Conservation (phyloP, 306 rosid genomes). For the Purshia tridentata region DNA sequence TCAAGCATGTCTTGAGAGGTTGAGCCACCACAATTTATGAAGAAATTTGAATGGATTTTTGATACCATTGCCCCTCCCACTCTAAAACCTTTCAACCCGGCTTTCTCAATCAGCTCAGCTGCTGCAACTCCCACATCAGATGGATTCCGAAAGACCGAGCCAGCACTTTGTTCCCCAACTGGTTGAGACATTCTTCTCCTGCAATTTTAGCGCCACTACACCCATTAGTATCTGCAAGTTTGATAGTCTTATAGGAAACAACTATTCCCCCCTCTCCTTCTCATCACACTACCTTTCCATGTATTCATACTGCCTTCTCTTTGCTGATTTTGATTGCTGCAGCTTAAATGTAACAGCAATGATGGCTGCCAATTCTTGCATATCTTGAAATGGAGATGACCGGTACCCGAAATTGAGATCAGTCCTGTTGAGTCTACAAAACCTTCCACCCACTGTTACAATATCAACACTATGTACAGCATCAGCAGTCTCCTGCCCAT, state of each 20-base stretch:
- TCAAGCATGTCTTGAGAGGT: slow-evolving; percentile 41
- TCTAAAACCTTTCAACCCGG: slow-evolving; percentile 35
- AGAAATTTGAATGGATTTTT: slow-evolving; percentile 31
- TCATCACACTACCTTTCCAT: slow-evolving; percentile 18
- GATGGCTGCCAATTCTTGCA: slow-evolving; percentile 38
- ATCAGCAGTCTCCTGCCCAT: slow-evolving; percentile 37
- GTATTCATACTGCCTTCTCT: slow-evolving; percentile 20
- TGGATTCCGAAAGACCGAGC: slow-evolving; percentile 38
- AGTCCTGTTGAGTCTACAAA: slow-evolving; percentile 9
- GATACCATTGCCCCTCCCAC: slow-evolving; percentile 38
- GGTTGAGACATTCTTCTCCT: slow-evolving; percentile 36
- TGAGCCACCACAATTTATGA: slow-evolving; percentile 25
- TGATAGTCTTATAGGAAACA: neutral
- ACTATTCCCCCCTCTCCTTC: neutral
- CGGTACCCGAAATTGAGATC: slow-evolving; percentile 32
- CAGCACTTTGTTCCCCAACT: slow-evolving; percentile 25
- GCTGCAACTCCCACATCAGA: slow-evolving; percentile 21
- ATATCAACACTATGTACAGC: slow-evolving; percentile 25
- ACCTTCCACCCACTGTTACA: slow-evolving; percentile 21
- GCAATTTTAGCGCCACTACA: slow-evolving; percentile 11
- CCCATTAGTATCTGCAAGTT: neutral
- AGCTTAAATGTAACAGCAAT: slow-evolving; percentile 29
- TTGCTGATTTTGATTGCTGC: slow-evolving; percentile 16
- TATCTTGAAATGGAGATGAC: slow-evolving; percentile 28
- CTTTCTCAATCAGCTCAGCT: slow-evolving; percentile 26